phyloP scores from a whole-genome alignment of 2,329 filamentous ascomycete species.

The Fusarium cyanostomum region DNA sequence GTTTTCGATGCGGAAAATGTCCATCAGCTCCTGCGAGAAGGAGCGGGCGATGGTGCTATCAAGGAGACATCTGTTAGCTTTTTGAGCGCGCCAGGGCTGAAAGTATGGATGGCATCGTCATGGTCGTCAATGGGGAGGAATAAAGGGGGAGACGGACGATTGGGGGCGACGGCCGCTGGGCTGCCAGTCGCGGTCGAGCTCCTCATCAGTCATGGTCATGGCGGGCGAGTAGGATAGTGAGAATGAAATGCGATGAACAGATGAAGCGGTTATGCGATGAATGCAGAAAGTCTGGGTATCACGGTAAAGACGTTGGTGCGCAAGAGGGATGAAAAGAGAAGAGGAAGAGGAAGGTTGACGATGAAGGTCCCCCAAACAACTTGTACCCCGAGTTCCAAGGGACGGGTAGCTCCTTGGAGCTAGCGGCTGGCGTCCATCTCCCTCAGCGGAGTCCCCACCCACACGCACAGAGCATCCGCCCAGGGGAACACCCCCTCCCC shows the following conservation, averaged over 20 bases:
- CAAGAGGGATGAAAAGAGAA: neutral
- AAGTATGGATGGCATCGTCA: conserved; percentile 2
- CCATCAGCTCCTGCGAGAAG: conserved; percentile 86
- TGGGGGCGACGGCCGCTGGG: conserved; percentile 80
- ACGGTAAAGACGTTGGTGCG: neutral
- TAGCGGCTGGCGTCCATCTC: conserved; percentile 6
- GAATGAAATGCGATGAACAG: neutral
- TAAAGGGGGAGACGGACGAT: conserved; percentile 74
- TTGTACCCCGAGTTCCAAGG: conserved; percentile 11
- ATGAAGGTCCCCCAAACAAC: neutral
- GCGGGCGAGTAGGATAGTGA: conserved; percentile 8
- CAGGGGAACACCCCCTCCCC: neutral
- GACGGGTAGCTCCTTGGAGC: conserved; percentile 12
- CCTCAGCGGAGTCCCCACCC: neutral
- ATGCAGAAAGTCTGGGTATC: conserved; percentile 2
- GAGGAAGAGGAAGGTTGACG: neutral
- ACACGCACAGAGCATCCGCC: neutral
- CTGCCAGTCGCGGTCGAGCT: conserved; percentile 82
- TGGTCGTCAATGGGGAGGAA: conserved; percentile 63
- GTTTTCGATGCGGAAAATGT: conserved; percentile 88
- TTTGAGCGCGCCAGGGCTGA: conserved; percentile 19
- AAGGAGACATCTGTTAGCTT: conserved; percentile 20
- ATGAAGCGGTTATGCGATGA: no score
- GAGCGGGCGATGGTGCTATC: conserved; percentile 83
- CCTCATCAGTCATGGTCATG: conserved; percentile 66